phyloP scores from a whole-genome alignment of 352 stramenopile genomes.

The Phytophthora foliorum region DNA sequence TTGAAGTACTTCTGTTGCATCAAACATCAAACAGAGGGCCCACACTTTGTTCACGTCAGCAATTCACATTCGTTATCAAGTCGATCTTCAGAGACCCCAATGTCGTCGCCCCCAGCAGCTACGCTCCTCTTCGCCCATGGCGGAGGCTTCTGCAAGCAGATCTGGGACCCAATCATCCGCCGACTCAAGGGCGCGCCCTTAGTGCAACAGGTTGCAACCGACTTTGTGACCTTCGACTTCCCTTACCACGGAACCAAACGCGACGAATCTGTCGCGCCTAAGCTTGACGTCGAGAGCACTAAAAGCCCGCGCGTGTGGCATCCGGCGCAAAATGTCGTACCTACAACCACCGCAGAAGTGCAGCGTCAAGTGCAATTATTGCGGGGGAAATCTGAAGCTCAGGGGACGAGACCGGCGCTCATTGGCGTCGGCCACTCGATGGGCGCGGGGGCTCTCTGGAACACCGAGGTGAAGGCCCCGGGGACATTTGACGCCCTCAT shows the following conservation, averaged over 20 bases:
- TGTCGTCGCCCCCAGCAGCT: slow-evolving; percentile 3
- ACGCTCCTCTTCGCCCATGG: slow-evolving; percentile 59
- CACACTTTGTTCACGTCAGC: slow-evolving; percentile 15
- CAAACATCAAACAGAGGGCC: not conserved
- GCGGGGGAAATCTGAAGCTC: slow-evolving; percentile 1
- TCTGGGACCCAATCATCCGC: slow-evolving; percentile 54
- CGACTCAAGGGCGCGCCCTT: slow-evolving; percentile 36
- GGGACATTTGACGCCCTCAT: slow-evolving; percentile 55
- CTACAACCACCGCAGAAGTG: slow-evolving; percentile 33
- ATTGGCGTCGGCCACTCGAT: slow-evolving; percentile 52
- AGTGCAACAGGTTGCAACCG: slow-evolving; percentile 29
- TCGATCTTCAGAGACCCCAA: too few relatives aligned
- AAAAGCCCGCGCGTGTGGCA: slow-evolving; percentile 40
- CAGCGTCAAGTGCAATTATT: slow-evolving; percentile 30
- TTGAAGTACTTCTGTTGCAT: not conserved
- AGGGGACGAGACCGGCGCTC: slow-evolving; percentile 7
- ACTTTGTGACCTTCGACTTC: slow-evolving; percentile 50
- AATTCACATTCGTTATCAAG: too few relatives aligned
- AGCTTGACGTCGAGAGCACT: slow-evolving; percentile 22
- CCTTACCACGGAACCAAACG: slow-evolving; percentile 47
- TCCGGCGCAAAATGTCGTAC: slow-evolving; percentile 31
- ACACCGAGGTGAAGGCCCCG: slow-evolving; percentile 42
- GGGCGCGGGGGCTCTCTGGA: slow-evolving; percentile 48
- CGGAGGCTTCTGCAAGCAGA: slow-evolving; percentile 53
- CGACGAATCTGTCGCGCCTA: slow-evolving; percentile 37